These are phyloP conservation scores for Cadophora malorum DNA, from an alignment of 2,329 filamentous ascomycete species.

Conservation along the genomic window DNA sequence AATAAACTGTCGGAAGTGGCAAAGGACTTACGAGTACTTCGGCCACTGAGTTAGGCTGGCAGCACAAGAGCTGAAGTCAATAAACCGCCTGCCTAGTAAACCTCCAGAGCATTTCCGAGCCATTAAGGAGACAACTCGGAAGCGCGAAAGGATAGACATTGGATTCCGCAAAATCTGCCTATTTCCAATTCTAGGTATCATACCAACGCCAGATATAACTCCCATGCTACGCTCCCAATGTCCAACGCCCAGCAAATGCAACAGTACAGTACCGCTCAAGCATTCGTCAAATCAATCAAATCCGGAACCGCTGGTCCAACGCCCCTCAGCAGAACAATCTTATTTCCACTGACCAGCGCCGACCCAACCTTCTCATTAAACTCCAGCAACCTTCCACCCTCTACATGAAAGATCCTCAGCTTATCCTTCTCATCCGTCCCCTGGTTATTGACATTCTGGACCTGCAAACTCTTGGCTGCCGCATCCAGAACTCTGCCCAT, in stretches of 20 bases:
- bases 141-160: not conserved
- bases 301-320: slow-evolving; percentile 78
- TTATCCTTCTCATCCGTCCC: slow-evolving; percentile 77
- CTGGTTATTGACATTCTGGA: slow-evolving; percentile 84
- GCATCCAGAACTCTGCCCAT: slow-evolving; percentile 82
- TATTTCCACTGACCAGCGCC: slow-evolving; percentile 80
- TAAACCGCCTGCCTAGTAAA: not conserved
- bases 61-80: not conserved
- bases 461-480: slow-evolving; percentile 77
- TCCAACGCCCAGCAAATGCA: slow-evolving; percentile 12
- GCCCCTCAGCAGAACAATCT: slow-evolving; percentile 84
- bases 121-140: not conserved
- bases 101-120: not conserved
- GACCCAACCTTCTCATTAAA: slow-evolving; percentile 86
- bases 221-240: slow-evolving; percentile 15
- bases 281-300: slow-evolving; percentile 60
- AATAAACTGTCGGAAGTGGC: not conserved
- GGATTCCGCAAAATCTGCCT: not conserved
- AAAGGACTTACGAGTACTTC: not conserved
- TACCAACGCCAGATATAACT: slow-evolving; percentile 11
- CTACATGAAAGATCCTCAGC: slow-evolving; percentile 89
- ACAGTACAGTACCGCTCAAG: slow-evolving; percentile 11
- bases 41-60: not conserved
- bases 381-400: slow-evolving; percentile 84
- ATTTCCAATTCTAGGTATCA: slow-evolving; percentile 13